Evolutionary conservation across 2,329 filamentous ascomycete species (phyloP).

Genomic region (Cytospora piceicola): DNA sequence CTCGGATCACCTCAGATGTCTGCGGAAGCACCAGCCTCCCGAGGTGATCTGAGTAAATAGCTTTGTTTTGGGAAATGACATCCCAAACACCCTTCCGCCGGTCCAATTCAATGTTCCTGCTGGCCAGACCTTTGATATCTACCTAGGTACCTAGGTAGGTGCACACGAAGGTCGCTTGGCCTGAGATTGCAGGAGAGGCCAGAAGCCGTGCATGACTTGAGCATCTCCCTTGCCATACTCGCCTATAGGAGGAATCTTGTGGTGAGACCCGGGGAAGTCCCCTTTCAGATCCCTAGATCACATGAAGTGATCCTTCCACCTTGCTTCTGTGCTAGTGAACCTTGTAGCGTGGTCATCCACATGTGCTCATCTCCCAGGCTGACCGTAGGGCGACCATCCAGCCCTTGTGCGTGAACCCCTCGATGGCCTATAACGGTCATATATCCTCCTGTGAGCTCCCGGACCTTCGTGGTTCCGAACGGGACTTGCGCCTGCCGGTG

Average conservation of each 20-base stretch:
- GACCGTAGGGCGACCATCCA: constrained; percentile 19
- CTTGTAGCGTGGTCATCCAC: neutral
- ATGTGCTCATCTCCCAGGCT: constrained; percentile 11
- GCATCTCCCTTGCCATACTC: neutral
- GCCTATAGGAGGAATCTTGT: neutral
- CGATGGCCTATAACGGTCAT: constrained; percentile 22
- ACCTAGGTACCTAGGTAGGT: no score
- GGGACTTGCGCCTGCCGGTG: neutral
- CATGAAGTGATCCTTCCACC: no score
- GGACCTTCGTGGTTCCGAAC: neutral
- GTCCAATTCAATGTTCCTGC: neutral
- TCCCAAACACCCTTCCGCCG: neutral
- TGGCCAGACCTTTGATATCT: no score
- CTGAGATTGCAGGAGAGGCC: neutral
- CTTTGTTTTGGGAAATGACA: neutral
- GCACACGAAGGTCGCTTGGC: neutral
- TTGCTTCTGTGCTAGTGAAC: neutral
- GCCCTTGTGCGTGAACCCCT: neutral
- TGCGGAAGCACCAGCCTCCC: neutral
- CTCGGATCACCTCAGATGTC: neutral
- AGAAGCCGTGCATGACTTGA: neutral
- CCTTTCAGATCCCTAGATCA: neutral
- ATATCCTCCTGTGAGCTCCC: constrained; percentile 17
- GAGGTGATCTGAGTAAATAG: neutral
- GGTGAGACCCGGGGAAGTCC: no score